Evolutionary conservation across 2,329 filamentous ascomycete genomes (phyloP), one percentile per base, ranked within the genome.

Genomic region (Alternaria angustiovoidea): DNA sequence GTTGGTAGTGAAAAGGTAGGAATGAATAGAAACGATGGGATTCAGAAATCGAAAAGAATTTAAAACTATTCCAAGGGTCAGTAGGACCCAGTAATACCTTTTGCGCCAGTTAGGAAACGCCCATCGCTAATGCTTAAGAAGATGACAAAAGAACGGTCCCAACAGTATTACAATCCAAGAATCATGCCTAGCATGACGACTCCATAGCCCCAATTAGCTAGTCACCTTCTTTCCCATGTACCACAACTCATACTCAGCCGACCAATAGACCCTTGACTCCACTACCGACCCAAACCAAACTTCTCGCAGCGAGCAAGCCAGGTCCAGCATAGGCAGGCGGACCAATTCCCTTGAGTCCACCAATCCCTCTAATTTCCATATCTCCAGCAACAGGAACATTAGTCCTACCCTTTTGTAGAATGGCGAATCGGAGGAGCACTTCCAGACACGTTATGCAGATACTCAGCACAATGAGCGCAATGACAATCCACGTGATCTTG

Each of bases 401-500:
- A 16, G 59, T 61, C 43, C 65, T 72, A 5, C 73, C 75, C 59
- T 71, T 72, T 2, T 66, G 68, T 41, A 79, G 34, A 51, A 79
- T 78, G 0, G 76, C 77, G 63, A 98, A 98, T 7, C 95, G 87
- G 51, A 99, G 82, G 55, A 91, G 88, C 8, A 98, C 94, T 80
- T 99, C 95, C 4, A 91, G 89, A 51, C 92, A 91, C 2, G 95
- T 98, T 54, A 99, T 93, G 53, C 93, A 83, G 72, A 99, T 98
- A 75, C 91, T 94, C 67, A 98, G 83, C 47, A 96, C 80, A 75
- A 99, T 99, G 46, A 99, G 86, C 46, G 97, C 85, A 72, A 99
- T 99, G 78, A 98, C 91, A 78, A 99, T 98, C 94, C 94, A 98
- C 1, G 95, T 99, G 76, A 97, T 96, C 67, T 86, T 85, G 68